phyloP scores from a whole-genome alignment of 257 asterid species.

The Leonotis leonurus region DNA sequence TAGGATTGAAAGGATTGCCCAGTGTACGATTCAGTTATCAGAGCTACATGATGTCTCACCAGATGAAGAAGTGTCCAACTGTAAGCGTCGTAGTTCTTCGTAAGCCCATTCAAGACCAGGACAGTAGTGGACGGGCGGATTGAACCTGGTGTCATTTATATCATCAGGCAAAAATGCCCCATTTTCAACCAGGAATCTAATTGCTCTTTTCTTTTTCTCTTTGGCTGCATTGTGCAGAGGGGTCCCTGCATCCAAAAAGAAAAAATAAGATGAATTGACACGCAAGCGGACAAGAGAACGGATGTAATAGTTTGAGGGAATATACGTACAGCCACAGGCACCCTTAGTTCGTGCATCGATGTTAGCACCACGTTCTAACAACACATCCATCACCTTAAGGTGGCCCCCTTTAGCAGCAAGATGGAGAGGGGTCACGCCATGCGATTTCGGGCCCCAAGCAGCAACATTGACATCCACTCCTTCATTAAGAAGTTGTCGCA shows the following conservation, averaged over 20 bases:
- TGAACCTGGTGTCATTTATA: constrained; percentile 85
- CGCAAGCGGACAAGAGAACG: background rate
- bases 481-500: constrained; percentile 72
- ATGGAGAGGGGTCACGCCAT: constrained; percentile 92
- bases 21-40: constrained; percentile 41
- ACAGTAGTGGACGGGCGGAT: constrained; percentile 94
- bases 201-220: constrained; percentile 78
- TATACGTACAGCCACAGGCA: constrained; percentile 81
- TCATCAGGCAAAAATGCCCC: constrained; percentile 93
- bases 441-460: constrained; percentile 91
- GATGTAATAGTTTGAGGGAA: background rate
- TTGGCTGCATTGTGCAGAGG: constrained; percentile 97
- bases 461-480: constrained; percentile 84
- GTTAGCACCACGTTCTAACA: constrained; percentile 85
- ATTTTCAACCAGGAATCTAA: constrained; percentile 64
- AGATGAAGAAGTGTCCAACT: constrained; percentile 54
- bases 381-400: constrained; percentile 73
- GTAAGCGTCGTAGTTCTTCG: constrained; percentile 74
- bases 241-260: constrained; percentile 58
- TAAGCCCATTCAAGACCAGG: constrained; percentile 98
- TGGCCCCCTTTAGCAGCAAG: constrained; percentile 99
- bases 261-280: background rate
- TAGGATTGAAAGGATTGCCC: background rate
- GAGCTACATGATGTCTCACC: constrained; percentile 74
- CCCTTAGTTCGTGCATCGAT: constrained; percentile 98